A percentile compares a stretch with the other conserved stretches of the same genome.
These are phyloP conservation scores for Diaporthe citri DNA, from an alignment of 2,329 filamentous ascomycete genomes.

Conservation along the genomic window DNA sequence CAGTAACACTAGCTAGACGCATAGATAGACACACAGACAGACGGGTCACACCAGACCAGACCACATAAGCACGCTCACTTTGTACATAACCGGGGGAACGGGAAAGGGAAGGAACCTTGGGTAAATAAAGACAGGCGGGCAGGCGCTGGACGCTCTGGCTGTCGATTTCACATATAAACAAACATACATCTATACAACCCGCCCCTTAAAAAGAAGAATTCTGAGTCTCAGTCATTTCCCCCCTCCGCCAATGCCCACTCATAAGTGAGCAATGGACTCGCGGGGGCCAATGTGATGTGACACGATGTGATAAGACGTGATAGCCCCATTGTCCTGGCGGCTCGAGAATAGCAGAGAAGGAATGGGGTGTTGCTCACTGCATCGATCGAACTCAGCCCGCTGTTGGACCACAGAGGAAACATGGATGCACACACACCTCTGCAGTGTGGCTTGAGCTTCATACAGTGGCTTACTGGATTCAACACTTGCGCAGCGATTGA, in stretches of 20 bases:
- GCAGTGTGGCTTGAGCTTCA: too few species aligned
- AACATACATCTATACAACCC: not conserved
- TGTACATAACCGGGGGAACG: conserved; percentile 14
- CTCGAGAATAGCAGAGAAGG: not conserved
- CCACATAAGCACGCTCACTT: conserved; percentile 16
- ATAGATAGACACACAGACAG: not conserved
- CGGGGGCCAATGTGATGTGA: not conserved
- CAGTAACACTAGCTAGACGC: conserved; percentile 23
- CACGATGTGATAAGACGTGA: not conserved
- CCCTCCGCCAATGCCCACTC: not conserved
- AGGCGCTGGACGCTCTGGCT: conserved; percentile 20
- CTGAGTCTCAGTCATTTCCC: not conserved
- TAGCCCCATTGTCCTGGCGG: not conserved
- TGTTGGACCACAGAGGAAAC: too few species aligned
- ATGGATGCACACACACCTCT: too few species aligned
- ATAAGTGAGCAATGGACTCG: not conserved
- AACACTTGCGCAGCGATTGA: conserved; percentile 1
- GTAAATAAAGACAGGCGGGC: conserved; percentile 16
- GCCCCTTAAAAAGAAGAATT: not conserved
- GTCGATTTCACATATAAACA: not conserved
- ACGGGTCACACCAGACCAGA: not conserved
- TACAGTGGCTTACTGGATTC: too few species aligned
- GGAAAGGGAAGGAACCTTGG: not conserved
- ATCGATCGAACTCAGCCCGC: not conserved
- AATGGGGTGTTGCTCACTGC: not conserved